Evolutionary conservation across 1,284 basidiomycete species (phyloP).

Genomic region (Marasmius tenuissimus): DNA sequence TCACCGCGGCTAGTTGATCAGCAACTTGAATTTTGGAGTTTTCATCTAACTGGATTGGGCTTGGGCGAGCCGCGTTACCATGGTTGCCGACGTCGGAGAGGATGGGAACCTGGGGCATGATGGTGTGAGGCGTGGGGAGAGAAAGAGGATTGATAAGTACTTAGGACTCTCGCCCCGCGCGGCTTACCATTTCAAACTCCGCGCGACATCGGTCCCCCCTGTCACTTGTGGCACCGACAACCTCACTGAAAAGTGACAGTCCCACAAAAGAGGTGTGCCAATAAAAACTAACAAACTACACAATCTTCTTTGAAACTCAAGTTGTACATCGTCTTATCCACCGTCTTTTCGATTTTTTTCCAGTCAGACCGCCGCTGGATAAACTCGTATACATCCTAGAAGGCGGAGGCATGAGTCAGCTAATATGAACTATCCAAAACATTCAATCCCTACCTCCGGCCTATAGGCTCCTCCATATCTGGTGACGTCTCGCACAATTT

Average conservation of each 20-base stretch:
- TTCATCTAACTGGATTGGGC: neutral
- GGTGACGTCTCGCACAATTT: slow-evolving; percentile 92
- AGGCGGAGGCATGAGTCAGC: slow-evolving; percentile 5
- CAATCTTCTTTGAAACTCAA: slow-evolving; percentile 92
- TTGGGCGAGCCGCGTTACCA: neutral
- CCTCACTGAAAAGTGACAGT: too few species aligned
- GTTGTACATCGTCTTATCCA: slow-evolving; percentile 96
- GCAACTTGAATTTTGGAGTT: neutral
- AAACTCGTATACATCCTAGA: slow-evolving; percentile 89
- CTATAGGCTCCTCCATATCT: slow-evolving; percentile 91
- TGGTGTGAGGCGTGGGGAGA: neutral
- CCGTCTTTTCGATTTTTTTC: slow-evolving; percentile 95
- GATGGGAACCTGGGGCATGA: neutral
- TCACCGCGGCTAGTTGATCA: neutral
- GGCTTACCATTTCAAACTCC: too few species aligned
- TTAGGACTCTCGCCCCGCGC: too few species aligned
- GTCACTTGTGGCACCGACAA: too few species aligned
- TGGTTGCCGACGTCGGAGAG: neutral
- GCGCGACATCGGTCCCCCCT: too few species aligned
- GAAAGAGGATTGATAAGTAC: too few species aligned
- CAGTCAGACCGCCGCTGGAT: slow-evolving; percentile 91
- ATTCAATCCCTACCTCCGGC: slow-evolving; percentile 67
- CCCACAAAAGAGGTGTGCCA: neutral
- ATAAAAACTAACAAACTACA: slow-evolving; percentile 38
- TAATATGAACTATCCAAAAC: slow-evolving; percentile 18